A percentile compares a stretch with the other conserved stretches of the same genome.
These are phyloP conservation scores for Hanseniaspora lindneri DNA, from an alignment of 805 yeast species.

Conservation along the genomic window DNA sequence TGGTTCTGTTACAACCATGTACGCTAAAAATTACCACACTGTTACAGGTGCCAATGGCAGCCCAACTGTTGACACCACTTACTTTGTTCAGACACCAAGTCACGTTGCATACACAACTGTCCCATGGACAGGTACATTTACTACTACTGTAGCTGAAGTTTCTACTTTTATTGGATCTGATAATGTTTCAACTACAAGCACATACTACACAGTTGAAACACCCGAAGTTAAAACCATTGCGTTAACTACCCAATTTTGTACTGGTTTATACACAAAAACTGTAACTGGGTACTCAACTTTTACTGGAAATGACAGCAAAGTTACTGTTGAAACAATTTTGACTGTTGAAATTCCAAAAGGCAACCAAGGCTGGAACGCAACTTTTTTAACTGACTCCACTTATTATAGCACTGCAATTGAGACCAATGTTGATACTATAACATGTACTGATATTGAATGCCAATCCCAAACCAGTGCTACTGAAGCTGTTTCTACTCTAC, in stretches of 20 bases:
- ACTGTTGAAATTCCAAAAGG: constrained; percentile 17
- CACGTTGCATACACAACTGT: background rate
- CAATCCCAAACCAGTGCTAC: background rate
- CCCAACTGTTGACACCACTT: background rate
- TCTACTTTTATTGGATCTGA: background rate
- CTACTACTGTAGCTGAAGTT: background rate
- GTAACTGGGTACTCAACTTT: background rate
- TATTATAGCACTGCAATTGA: background rate
- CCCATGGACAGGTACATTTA: constrained; percentile 5
- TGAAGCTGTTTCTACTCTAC: too few species aligned
- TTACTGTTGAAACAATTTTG: constrained; percentile 17
- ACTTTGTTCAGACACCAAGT: background rate
- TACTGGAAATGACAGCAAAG: constrained; percentile 16
- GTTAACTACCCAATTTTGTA: background rate
- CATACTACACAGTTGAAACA: constrained; percentile 7
- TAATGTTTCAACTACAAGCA: background rate
- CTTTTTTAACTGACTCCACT: background rate
- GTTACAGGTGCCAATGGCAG: background rate
- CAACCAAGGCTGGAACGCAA: background rate
- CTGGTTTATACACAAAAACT: background rate
- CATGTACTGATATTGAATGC: background rate
- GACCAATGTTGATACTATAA: background rate
- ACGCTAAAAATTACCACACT: too few species aligned
- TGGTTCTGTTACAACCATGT: too few species aligned
- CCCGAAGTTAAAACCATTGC: constrained; percentile 11